Conservation (phyloP, 805 yeast species). For the Starmerella potacharoeniae region DNA sequence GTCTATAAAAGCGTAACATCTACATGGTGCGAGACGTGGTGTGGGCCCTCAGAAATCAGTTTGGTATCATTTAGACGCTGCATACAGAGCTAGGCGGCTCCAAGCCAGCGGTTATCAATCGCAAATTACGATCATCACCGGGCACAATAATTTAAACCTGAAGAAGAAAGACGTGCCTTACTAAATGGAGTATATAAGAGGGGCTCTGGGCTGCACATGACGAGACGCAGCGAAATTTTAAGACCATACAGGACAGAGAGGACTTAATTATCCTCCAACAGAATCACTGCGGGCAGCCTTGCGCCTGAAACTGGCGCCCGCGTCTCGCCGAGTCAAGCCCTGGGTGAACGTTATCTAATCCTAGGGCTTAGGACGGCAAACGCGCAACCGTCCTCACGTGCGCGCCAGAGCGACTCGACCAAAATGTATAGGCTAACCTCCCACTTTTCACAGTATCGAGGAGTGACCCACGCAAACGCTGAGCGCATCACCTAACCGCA, state of each 20-base stretch:
- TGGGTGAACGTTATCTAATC: not conserved
- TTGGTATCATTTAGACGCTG: conserved; percentile 19
- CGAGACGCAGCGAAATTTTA: no score
- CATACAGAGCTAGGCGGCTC: conserved; percentile 7
- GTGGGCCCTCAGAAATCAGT: conserved; percentile 16
- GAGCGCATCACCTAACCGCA: conserved; percentile 4
- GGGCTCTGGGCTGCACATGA: no score
- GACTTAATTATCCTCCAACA: no score
- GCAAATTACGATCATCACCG: conserved; percentile 25
- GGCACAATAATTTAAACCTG: conserved; percentile 19
- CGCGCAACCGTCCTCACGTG: not conserved
- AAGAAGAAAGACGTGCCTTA: not conserved
- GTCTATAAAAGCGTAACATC: no score
- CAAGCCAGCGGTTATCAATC: conserved; percentile 18
- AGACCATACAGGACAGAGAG: no score
- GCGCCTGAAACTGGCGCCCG: no score
- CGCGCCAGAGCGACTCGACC: not conserved
- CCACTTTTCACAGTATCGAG: not conserved
- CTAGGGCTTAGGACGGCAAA: not conserved
- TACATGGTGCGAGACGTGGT: not conserved
- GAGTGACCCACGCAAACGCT: conserved; percentile 2
- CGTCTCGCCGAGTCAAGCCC: no score
- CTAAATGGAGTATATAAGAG: not conserved
- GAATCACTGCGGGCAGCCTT: no score
- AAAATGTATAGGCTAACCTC: not conserved